Base-by-base conservation (phyloP, 2,329 filamentous ascomycete species). In the Diaporthe vexans region DNA sequence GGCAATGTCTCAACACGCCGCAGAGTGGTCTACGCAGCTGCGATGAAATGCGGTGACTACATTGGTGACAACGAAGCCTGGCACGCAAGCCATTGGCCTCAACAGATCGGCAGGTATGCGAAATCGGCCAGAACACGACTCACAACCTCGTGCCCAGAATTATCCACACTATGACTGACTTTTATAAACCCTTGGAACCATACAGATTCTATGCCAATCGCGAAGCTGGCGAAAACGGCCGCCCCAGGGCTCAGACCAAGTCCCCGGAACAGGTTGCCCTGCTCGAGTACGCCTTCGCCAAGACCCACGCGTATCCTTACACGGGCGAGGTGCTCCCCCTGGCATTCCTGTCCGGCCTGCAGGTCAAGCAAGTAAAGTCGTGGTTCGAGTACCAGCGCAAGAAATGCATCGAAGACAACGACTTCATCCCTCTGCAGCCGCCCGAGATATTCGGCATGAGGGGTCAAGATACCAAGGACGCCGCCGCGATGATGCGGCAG, bases 301-400 rank as follows among this genome's bases (percentile, higher is more conserved):
- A 2, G 37, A 61, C 58, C 1, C 40, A 3, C n/a, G 58, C 37
- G 7, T 61, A 43, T 9, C 58, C 57, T 0, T 43, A 61, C 35
- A 61, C 58, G 0, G 58, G 58, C 13, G 58, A 63, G 17, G 37
- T 63, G 1, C 37, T 63, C 11, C 15, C 58, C 0, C 10, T 29
- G 37, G 40, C 58, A 0, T 29, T 63, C 8, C 37, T 63, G 4
- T 19, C 58, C 7, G 58, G 58, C 24, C 37, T 63, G 17, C 58
- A 63, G 37, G 37, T 46, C 8, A 46, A 46, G 24, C 58, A 63
- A 8, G 58, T 63, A 1, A 63, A 29, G 24, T 2, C 40, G 17
- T 63, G 58, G 37, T 63, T 63, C 58, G 24, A 46, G 24, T 19
- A 63, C 13, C 13, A 35, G 58, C 58, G 58, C 8, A 63, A 15